phyloP scores from a whole-genome alignment of 106 monocot genomes.

The Alisma plantagoaquatica region DNA sequence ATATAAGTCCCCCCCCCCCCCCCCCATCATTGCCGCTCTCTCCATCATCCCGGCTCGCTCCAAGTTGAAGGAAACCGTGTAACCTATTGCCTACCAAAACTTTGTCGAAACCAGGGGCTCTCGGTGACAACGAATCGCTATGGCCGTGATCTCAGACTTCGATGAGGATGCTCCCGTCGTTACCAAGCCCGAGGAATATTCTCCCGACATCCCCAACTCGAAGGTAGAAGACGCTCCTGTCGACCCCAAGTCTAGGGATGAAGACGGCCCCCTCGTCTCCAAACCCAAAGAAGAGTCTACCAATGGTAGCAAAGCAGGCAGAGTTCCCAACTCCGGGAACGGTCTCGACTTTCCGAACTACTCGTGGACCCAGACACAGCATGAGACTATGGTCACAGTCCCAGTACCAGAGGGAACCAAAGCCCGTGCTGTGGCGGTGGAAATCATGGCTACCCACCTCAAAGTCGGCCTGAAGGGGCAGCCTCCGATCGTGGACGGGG shows the following conservation, averaged over 20 bases:
- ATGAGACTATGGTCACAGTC: conserved; percentile 60
- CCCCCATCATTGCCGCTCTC: no score
- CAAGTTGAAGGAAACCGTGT: no score
- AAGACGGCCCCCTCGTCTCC: neutral
- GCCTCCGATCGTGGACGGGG: conserved; percentile 65
- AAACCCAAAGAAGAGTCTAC: neutral
- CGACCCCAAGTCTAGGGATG: neutral
- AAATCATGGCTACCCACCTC: conserved; percentile 72
- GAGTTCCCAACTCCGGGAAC: conserved; percentile 75
- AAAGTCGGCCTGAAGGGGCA: conserved; percentile 85
- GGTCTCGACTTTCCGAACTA: conserved; percentile 80
- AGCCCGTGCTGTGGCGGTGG: conserved; percentile 57
- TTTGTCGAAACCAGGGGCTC: no score
- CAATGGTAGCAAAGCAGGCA: neutral
- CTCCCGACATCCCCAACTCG: neutral
- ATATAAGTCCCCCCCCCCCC: no score
- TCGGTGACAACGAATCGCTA: no score
- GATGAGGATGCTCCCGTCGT: conserved; percentile 7
- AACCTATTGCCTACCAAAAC: no score
- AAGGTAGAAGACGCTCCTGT: neutral
- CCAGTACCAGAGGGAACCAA: conserved; percentile 74
- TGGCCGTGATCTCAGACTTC: conserved; percentile 20
- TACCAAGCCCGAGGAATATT: no score
- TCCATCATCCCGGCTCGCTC: no score
- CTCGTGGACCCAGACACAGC: conserved; percentile 76